phyloP scores from a whole-genome alignment of 768 basidiomycete species.

The Lactarius tabidus region DNA sequence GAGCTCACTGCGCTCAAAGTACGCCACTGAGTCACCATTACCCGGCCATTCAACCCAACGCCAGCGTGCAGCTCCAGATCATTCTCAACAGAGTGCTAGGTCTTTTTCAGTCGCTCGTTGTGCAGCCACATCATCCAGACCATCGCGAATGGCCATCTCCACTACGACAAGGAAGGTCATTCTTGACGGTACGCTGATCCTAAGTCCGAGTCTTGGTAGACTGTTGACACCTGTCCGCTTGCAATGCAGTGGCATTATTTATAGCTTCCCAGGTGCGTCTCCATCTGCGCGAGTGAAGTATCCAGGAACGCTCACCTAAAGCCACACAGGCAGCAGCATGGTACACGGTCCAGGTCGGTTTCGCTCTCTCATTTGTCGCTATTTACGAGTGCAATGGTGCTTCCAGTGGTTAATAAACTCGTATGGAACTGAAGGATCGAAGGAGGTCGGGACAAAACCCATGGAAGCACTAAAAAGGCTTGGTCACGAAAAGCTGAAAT shows the following conservation, averaged over 20 bases:
- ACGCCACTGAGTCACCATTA: background rate
- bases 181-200: slow-evolving; percentile 29
- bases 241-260: slow-evolving; percentile 40
- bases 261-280: slow-evolving; percentile 48
- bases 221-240: background rate
- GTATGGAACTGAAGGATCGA: slow-evolving; percentile 44
- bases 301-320: background rate
- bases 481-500: slow-evolving; percentile 66
- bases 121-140: background rate
- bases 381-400: slow-evolving; percentile 6
- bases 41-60: background rate
- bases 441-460: slow-evolving; percentile 65
- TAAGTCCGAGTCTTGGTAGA: slow-evolving; percentile 1
- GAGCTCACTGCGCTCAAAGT: background rate
- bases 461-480: slow-evolving; percentile 64
- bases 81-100: background rate
- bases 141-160: slow-evolving; percentile 26
- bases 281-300: background rate
- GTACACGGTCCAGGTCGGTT: slow-evolving; percentile 66
- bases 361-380: background rate
- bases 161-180: slow-evolving; percentile 28
- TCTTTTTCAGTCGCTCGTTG: background rate
- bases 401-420: slow-evolving; percentile 64
- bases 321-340: slow-evolving; percentile 64
- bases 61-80: background rate